Conservation (phyloP, 2,329 filamentous ascomycete species). For the Xylaria sp. region DNA sequence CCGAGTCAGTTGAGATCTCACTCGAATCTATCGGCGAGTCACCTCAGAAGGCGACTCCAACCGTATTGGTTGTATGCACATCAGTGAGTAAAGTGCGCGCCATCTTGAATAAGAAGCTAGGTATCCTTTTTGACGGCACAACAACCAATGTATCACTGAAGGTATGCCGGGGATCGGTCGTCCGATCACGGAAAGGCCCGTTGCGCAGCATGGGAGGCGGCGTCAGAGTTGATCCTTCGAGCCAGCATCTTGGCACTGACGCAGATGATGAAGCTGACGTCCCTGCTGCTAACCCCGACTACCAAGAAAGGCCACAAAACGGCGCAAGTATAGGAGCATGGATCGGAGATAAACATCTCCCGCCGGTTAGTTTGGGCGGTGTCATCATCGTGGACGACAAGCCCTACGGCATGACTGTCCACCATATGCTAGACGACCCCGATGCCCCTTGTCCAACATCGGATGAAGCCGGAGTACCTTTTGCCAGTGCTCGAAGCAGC, state of each 20-base stretch:
- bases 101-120: constrained; percentile 64
- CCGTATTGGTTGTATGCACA: constrained; percentile 70
- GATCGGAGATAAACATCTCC: constrained; percentile 76
- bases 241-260: constrained; percentile 29
- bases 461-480: constrained; percentile 6
- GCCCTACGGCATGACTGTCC: constrained; percentile 90
- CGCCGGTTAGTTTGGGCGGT: constrained; percentile 86
- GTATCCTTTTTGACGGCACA: constrained; percentile 55
- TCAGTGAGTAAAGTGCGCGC: constrained; percentile 68
- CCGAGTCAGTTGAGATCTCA: constrained; percentile 73
- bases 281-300: constrained; percentile 61
- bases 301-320: constrained; percentile 72
- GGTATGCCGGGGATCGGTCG: constrained; percentile 64
- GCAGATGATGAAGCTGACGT: constrained; percentile 39
- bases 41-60: constrained; percentile 60
- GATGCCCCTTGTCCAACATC: constrained; percentile 33
- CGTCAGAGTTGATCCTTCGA: constrained; percentile 25
- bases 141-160: constrained; percentile 59
- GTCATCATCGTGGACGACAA: constrained; percentile 78
- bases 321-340: constrained; percentile 93
- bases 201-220: constrained; percentile 38
- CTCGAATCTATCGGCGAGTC: constrained; percentile 69
- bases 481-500: constrained; percentile 23
- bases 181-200: constrained; percentile 51
- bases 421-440: constrained; percentile 85